Evolutionary conservation across 805 yeast species (phyloP), one percentile per base, ranked within the genome.

Genomic region (Barnettozyma siamensis): DNA sequence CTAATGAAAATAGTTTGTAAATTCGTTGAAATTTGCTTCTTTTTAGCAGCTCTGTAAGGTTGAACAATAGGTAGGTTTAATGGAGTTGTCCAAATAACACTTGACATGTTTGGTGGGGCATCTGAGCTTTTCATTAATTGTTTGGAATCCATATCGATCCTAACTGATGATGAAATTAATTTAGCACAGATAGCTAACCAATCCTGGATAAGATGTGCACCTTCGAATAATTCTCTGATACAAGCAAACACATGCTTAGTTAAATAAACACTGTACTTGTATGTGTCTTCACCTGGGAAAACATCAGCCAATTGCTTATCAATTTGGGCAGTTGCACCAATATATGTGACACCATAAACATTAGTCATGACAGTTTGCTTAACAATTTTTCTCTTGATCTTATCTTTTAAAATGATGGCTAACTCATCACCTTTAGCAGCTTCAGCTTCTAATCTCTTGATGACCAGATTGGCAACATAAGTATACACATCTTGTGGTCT

Each of bases 281-380:
- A 71, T 1, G 75, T 64, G 41, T 68, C 67, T 12, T 66, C 73
- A 19, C 72, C 76, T 41, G 69, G 76, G 43, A 75, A 77, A 38
- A 76, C 62, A 37, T 77, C 80, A 24, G 73, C 75, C 42, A 91
- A 65, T 57, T 89, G 89, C 55, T 81, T 84, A 43, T 78, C 76
- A 55, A 91, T 88, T 64, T 91, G 99, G 4, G 80, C 82, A 15
- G 87, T 77, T 0, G 98, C 99, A 15, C 99, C 99, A 47, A 87
- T 75, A 58, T 76, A 88, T 0, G 99, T 91, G 11, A 91, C 99
- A 54, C 99, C 99, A 59, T 91, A 91, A 29, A 91, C 99, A 55
- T 88, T 89, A 0, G 99, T 91, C 99, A 91, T 91, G 20, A 91
- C 98, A 0, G 99, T 88, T 60, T 91, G 99, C 59, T 91, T 91